phyloP scores from a whole-genome alignment of 2,329 filamentous ascomycete genomes.

The Epicoccum sorghinum region DNA sequence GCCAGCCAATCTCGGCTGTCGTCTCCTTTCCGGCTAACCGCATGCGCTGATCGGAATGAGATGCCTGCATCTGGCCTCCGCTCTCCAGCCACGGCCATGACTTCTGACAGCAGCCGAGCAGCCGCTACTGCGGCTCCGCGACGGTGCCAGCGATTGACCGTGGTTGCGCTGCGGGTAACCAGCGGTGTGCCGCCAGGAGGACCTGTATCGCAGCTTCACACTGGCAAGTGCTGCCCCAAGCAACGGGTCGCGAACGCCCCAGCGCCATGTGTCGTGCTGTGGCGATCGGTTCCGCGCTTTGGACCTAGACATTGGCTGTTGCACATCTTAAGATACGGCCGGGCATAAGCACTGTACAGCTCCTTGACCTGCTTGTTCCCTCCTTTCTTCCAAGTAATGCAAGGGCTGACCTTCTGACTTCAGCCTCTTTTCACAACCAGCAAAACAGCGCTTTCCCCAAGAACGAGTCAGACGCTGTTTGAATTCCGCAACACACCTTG shows the following conservation, averaged over 20 bases:
- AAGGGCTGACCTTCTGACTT: slow-evolving; percentile 41
- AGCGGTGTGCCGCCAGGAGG: slow-evolving; percentile 40
- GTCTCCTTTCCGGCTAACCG: slow-evolving; percentile 16
- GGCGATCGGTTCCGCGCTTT: slow-evolving; percentile 35
- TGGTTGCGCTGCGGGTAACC: slow-evolving; percentile 22
- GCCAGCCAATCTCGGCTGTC: slow-evolving; percentile 31
- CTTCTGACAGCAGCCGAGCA: slow-evolving; percentile 29
- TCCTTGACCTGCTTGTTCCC: slow-evolving; percentile 35
- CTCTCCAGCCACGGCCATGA: slow-evolving; percentile 19
- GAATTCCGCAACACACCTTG: slow-evolving; percentile 43
- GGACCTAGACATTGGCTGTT: slow-evolving; percentile 31
- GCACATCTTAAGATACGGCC: slow-evolving; percentile 34
- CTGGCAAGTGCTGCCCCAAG: slow-evolving; percentile 15
- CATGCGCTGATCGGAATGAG: slow-evolving; percentile 23
- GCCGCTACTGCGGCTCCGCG: slow-evolving; percentile 30
- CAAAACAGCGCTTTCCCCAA: slow-evolving; percentile 29
- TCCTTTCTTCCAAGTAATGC: slow-evolving; percentile 42
- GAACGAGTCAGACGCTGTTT: slow-evolving; percentile 39
- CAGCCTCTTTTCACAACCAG: slow-evolving; percentile 26
- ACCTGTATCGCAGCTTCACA: slow-evolving; percentile 41
- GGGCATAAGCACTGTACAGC: slow-evolving; percentile 25
- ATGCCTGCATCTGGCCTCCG: slow-evolving; percentile 26
- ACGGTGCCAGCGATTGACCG: slow-evolving; percentile 20
- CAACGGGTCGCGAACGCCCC: slow-evolving; percentile 26
- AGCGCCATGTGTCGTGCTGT: slow-evolving; percentile 28